Evolutionary conservation across 345 rosid genomes (phyloP).

Genomic region (Balakata baccata): DNA sequence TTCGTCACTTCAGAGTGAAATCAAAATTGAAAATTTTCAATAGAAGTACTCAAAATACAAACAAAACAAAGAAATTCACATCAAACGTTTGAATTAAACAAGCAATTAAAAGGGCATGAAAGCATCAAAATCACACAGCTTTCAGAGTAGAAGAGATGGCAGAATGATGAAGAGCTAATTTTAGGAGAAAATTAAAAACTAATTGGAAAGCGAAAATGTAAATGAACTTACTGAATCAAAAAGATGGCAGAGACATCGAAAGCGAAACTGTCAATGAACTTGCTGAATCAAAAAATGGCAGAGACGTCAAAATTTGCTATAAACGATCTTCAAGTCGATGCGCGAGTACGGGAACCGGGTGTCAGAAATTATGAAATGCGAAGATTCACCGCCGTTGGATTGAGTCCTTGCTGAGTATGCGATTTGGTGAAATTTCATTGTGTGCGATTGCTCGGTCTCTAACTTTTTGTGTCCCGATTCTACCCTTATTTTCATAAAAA

Average conservation of each 20-base stretch:
- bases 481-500: too few species aligned
- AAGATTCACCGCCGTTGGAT: slow-evolving; percentile 9
- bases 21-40: neutral
- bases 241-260: neutral
- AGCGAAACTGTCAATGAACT: neutral
- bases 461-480: too few species aligned
- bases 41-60: neutral
- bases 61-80: neutral
- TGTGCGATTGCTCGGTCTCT: neutral
- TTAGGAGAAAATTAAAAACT: neutral
- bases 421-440: neutral
- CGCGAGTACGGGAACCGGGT: neutral
- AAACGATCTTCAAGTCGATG: slow-evolving; percentile 5
- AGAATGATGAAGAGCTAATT: neutral
- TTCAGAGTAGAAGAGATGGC: too few species aligned
- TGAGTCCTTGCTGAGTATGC: neutral
- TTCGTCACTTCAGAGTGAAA: neutral
- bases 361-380: neutral
- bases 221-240: slow-evolving; percentile 16
- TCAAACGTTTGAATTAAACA: neutral
- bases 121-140: too few species aligned
- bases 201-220: neutral
- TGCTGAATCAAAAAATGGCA: slow-evolving; percentile 7
- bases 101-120: neutral
- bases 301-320: neutral